Evolutionary conservation across 2,329 filamentous ascomycete genomes (phyloP).

Genomic region (Penicillium sp.): DNA sequence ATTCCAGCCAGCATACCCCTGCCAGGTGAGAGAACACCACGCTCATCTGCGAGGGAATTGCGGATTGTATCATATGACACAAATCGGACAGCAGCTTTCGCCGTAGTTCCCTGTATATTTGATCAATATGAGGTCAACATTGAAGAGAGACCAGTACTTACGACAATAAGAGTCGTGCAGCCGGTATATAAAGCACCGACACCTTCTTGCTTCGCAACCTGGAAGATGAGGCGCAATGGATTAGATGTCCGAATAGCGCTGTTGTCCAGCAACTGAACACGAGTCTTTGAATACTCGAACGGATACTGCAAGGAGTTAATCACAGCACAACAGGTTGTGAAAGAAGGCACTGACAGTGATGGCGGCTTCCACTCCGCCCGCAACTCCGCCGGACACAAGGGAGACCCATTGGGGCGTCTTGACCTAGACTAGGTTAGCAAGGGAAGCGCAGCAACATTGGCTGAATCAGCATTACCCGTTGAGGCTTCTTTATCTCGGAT

Average conservation of each 20-base stretch:
- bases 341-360: slow-evolving; percentile 40
- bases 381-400: slow-evolving; percentile 52
- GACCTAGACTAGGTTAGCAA: slow-evolving; percentile 2
- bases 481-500: neutral
- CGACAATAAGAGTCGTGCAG: slow-evolving; percentile 58
- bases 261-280: slow-evolving; percentile 14
- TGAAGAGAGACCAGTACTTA: neutral
- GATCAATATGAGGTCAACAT: neutral
- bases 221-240: slow-evolving; percentile 46
- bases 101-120: slow-evolving; percentile 51
- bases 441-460: neutral
- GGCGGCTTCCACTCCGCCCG: slow-evolving; percentile 55
- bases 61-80: slow-evolving; percentile 67
- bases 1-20: slow-evolving; percentile 65
- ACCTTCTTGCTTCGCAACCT: slow-evolving; percentile 59
- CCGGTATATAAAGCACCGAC: slow-evolving; percentile 62
- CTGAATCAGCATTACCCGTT: neutral
- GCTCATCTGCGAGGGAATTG: slow-evolving; percentile 52
- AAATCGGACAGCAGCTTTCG: slow-evolving; percentile 67
- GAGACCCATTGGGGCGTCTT: slow-evolving; percentile 45
- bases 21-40: slow-evolving; percentile 56
- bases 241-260: slow-evolving; percentile 8
- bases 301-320: slow-evolving; percentile 50
- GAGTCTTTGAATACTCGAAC: slow-evolving; percentile 64
- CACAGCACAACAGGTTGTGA: neutral